Evolutionary conservation across 176 grass and related monocot genomes (phyloP), one percentile per base, ranked within the genome.

Genomic region (Phyllostachys edulis): DNA sequence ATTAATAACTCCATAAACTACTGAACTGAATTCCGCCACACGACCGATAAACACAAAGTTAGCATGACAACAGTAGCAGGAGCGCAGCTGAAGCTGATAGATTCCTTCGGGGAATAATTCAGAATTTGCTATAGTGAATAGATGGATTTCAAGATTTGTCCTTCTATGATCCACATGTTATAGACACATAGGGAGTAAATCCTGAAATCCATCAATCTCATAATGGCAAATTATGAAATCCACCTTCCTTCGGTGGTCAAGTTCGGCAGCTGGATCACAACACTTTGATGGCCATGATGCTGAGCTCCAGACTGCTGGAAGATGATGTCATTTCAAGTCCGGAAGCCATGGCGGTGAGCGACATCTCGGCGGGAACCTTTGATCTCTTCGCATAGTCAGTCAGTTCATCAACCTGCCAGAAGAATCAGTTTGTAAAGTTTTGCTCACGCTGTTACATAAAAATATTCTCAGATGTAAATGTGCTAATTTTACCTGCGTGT

Each of bases 281-380:
- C 63, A 95, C 96, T 69, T 85, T 88, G 76, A 93, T 90, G 45
- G 74, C 90, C n/a, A n/a, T 67, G 41, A 98, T 98, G 80, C 91
- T 91, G 49, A 94, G 92, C 76, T 94, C 92, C 50, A 95, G 74
- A 61, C 78, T 89, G 82, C 13, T 79, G 88, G 47, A 0, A 18
- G n/a, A n/a, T n/a, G 84, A 82, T 36, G 82, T 49, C 46, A 79
- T 82, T 59, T 86, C 73, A 50, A 80, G 61, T 41, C 40, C 78
- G 21, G 76, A 69, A n/a, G 69, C 44, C 88, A 86, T 90, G 83
- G 83, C 56, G 29, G 90, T 42, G n/a, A 79, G 36, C 29, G 84
- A 84, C 9, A 72, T 73, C 39, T 71, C 79, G 5, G 8, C 5
- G 12, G 36, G 67, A 39, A 11, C 36, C 59, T 73, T 78, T 18